Percentiles rank a stretch among this genome's conserved stretches.
Conservation (phyloP, 495 filamentous ascomycete species). For the Lineolata rhizophorae region DNA sequence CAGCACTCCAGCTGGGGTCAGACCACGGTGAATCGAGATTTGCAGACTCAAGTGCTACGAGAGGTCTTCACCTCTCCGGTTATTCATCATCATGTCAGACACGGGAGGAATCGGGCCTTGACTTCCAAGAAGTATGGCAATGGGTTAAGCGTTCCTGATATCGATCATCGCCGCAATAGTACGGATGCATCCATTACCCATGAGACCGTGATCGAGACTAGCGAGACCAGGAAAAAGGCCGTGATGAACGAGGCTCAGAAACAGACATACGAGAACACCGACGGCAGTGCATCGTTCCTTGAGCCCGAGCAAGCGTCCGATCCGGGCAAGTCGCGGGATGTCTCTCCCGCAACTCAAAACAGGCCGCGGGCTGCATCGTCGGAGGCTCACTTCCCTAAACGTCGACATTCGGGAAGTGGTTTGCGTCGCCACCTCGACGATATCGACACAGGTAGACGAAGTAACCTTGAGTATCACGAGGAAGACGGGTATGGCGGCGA, state of each 20-base stretch:
- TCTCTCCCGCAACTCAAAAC: too few species aligned
- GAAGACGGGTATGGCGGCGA: conserved; percentile 72
- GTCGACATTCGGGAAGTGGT: conserved; percentile 64
- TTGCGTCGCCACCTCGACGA: conserved; percentile 45
- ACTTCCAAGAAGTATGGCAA: conserved; percentile 31
- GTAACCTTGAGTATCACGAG: conserved; percentile 65
- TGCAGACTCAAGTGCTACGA: conserved; percentile 80
- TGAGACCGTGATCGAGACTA: neutral
- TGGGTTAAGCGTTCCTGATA: neutral
- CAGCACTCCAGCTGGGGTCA: conserved; percentile 66
- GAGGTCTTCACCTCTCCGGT: conserved; percentile 81
- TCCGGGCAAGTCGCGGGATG: too few species aligned
- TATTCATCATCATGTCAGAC: conserved; percentile 42
- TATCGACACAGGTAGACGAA: conserved; percentile 33
- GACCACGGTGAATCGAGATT: conserved; percentile 73
- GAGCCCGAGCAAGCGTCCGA: neutral
- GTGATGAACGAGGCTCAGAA: neutral
- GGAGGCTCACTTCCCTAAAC: conserved; percentile 11
- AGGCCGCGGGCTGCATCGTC: neutral
- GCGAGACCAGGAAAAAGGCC: neutral
- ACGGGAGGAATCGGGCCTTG: conserved; percentile 32
- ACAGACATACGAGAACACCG: neutral
- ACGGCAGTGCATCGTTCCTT: neutral
- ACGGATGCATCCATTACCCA: conserved; percentile 2
- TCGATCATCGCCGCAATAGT: conserved; percentile 5